phyloP scores from a whole-genome alignment of 768 basidiomycete species.

The Pulveroboletus ravenelii region DNA sequence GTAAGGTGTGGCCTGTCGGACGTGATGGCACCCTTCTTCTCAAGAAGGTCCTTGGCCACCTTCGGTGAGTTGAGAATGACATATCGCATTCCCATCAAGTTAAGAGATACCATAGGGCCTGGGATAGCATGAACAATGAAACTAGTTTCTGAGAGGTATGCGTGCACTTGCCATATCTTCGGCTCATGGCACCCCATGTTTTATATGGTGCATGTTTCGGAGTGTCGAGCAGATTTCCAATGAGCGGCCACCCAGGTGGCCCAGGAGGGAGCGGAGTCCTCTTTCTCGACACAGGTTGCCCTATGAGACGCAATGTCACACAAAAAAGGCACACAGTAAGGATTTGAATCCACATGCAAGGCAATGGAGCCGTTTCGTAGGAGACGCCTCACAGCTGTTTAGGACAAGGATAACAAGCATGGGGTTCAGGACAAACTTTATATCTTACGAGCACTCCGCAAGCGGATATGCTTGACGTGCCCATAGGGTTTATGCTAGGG shows the following conservation, averaged over 20 bases:
- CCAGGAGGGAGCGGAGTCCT: constrained; percentile 6
- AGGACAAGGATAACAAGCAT: background rate
- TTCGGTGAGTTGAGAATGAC: constrained; percentile 46
- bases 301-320: constrained; percentile 3
- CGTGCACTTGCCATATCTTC: constrained; percentile 41
- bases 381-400: background rate
- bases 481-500: too few species aligned
- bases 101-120: constrained; percentile 9
- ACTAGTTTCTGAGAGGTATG: background rate
- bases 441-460: too few species aligned
- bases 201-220: constrained; percentile 46
- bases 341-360: background rate
- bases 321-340: constrained; percentile 10
- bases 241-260: constrained; percentile 30
- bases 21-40: constrained; percentile 4
- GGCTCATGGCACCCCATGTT: constrained; percentile 36
- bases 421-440: too few species aligned
- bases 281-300: background rate
- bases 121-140: constrained; percentile 7
- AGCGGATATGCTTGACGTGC: too few species aligned
- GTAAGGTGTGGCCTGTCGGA: constrained; percentile 9
- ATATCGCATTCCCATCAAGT: constrained; percentile 40
- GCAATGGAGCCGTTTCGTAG: background rate
- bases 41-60: constrained; percentile 17
- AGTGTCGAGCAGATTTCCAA: constrained; percentile 57